Evolutionary conservation across 192 early-diverging fungal species (phyloP), one percentile per base, ranked within the genome.

Genomic region (Gryganskiella cystojenkinii): DNA sequence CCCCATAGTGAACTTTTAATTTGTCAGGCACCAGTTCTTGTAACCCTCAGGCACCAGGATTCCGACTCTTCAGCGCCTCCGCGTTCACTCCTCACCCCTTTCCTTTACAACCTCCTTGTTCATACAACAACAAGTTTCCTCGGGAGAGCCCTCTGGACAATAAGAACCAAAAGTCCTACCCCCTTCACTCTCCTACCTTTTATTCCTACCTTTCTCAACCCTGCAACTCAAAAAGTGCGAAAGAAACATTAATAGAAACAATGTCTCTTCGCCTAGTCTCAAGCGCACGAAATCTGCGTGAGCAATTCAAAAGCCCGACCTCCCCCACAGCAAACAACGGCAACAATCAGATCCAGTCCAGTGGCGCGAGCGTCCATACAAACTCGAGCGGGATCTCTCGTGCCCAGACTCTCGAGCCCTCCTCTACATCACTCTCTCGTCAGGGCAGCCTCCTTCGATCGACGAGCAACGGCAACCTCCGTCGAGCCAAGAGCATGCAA

Each of bases 251-350:
- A 63, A 49, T 37, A 35, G 8, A 45, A 24, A 35, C 45, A 19
- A 78, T 78, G 74, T 67, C 74, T 13, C 9, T 78, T 33, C 66
- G 65, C 59, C 61, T 62, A n/a, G 59, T 67, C 33, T 62, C 64
- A 9, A 76, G 72, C 50, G 72, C 72, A 28, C 61, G 63, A 34
- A 78, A 64, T 53, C 30, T 78, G 53, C 66, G 66, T 28, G 66
- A 69, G 22, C 62, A 68, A 9, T 69, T 69, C 61, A 78, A 54
- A 49, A 22, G 52, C 30, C 34, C 34, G 14, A 35, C 17, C 47
- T 47, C 20, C 13, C 20, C 22, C 11, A 6, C 15, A 20, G 44
- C 43, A 17, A 57, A 33, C 33, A 56, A 37, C 33, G 22, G 11
- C 50, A 49, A 27, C 28, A 30, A 8, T 9, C 30, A 17, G 14